Base-by-base conservation (phyloP, 345 rosid species). In the Cochlearia excelsa region DNA sequence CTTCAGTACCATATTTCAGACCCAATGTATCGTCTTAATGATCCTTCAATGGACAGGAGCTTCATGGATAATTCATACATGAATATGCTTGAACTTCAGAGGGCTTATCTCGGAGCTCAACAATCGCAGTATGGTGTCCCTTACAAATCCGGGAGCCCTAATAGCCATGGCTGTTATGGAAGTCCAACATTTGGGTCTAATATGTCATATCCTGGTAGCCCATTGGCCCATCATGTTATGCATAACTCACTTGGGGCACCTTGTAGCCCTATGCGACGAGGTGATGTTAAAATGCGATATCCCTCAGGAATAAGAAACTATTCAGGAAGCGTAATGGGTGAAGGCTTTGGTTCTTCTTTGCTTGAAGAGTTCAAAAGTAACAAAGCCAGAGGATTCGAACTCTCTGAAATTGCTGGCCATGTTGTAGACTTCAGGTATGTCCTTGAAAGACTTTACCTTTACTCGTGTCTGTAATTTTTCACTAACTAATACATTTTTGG, bases 311-410 rank as follows among this genome's bases (percentile, higher is more conserved):
- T 74, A 72, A 78, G 86, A 65, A 81, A 71, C 75, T 65, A 73
- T 29, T 63, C 77, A 4, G 90, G 86, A 45, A 78, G 83, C 31
- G 69, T 74, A 51, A 75, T 79, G 75, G 86, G 75, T 50, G 86
- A 68, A 46, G 71, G 76, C 61, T 82, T 79, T 67, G 82, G 73
- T 4, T 81, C 91, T 42, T 82, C 90, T 9, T 71, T 84, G 58
- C 79, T 86, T 23, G 95, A 84, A 76, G 90, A 86, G 75, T 87
- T 87, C 64, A 87, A 87, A 70, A 75, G 81, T 67, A 84, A 84
- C 47, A 84, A 87, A 72, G 71, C 86, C 30, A 82, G 81, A 62
- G 79, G 83, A 11, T 76, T 87, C 23, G 88, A 87, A 63, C 85
- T 87, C 46, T 75, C 83, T 2, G 95, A 87, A 73, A 87, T 87